Evolutionary conservation across 495 filamentous ascomycete species (phyloP), one percentile per base, ranked within the genome.

Genomic region (Penicillium waksmanii): DNA sequence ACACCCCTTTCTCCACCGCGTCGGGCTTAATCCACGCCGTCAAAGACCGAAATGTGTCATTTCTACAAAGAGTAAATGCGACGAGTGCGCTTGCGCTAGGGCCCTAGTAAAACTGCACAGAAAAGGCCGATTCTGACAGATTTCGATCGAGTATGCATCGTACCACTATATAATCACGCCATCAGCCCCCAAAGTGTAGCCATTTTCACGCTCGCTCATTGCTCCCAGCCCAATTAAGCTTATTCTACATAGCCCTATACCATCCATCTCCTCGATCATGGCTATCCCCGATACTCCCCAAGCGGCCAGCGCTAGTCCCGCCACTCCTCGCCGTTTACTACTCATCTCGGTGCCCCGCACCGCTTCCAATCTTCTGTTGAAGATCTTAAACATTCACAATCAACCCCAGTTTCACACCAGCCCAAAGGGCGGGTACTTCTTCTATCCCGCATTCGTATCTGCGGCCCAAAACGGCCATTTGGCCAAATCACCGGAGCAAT

Each of bases 311-410:
- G 21, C 18, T n/a, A 27, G 6, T 12, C 15, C 15, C 42, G 21
- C 19, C 21, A 48, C 18, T 6, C 46, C 46, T 19, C 46, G 46
- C 21, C 46, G 46, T 27, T 13, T 48, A 61, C 25, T 74, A 66
- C 17, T 75, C 54, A 73, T 75, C 53, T 73, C 75, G 57, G 58
- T 65, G 25, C 77, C 77, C n/a, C 71, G 77, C 49, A 78, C 76
- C 0, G 77, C 77, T 3, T 78, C 75, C 11, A 79, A 80, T 56
- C 63, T 79, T 11, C 62, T 80, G 5, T 35, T 75, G 18, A 71
- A 67, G 43, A 65, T 80, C 9, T 61, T 80, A 6, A 68, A 73
- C 33, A 62, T 80, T n/a, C 56, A 66, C 0, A 62, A 76, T 10
- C 79, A 80, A 54, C 69, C 68, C 4, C 48, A 70, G n/a, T 47